Conservation (phyloP, 305 asterid species). For the Fraxinus latifolia region DNA sequence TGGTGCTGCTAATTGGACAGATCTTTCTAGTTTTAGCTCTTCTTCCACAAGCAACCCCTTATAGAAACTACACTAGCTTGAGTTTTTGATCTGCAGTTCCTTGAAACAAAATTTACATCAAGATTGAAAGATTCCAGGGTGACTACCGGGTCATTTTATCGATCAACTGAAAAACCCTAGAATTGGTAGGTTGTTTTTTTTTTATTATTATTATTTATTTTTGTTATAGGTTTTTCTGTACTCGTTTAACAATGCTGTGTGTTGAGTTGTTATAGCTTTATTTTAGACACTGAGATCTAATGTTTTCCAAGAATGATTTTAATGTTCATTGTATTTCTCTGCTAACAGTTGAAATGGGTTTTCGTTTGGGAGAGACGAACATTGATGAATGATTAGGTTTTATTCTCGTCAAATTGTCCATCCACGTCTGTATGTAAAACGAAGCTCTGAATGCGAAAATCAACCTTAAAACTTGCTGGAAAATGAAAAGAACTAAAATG, state of each 20-base stretch:
- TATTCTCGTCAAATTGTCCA: not conserved
- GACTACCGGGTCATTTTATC: not conserved
- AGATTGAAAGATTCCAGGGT: not conserved
- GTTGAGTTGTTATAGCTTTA: conserved; percentile 32
- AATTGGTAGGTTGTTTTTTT: conserved; percentile 31
- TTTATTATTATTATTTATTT: not conserved
- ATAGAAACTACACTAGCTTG: conserved; percentile 22
- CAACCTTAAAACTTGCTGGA: not conserved
- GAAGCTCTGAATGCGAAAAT: not conserved
- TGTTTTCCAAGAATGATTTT: conserved; percentile 17
- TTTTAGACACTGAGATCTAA: conserved; percentile 14
- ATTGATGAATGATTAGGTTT: not conserved
- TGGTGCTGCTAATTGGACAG: conserved; percentile 50
- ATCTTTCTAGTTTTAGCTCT: conserved; percentile 69
- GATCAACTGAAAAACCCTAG: conserved; percentile 40
- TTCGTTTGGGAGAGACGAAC: not conserved
- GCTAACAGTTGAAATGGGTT: not conserved
- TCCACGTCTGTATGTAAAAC: not conserved
- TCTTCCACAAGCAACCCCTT: conserved; percentile 64
- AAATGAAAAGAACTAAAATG: not conserved
- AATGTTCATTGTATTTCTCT: not conserved
- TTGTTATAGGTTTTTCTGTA: conserved; percentile 5
- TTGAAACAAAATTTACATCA: not conserved
- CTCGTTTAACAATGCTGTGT: conserved; percentile 23
- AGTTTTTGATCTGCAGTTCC: not conserved